Base-by-base conservation (phyloP, 1,284 basidiomycete genomes). In the Cutaneotrichosporon dermatis region DNA sequence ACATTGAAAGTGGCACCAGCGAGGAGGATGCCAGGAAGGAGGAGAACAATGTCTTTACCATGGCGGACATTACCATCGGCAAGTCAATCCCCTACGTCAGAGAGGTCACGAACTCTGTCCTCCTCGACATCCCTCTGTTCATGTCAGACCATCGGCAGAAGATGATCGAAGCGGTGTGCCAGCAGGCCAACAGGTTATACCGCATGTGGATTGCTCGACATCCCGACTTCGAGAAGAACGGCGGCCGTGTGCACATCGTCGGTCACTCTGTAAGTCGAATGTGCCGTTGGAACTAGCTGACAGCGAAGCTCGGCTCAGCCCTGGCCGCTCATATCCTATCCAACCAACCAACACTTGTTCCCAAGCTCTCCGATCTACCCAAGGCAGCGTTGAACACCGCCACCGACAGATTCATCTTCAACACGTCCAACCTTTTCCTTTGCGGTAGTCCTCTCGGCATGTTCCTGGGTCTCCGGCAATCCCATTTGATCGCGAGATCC, bases 161-260 rank as follows among this genome's bases (percentile, higher is more conserved):
- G 60, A 83, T 84, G 79, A 79, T 83, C 44, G 78, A 80, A 65
- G 80, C 82, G 2, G 83, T 79, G 5, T 78, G 77, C 55, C 45
- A 69, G 4, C 76, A 78, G 60, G 76, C 75, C 3, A 79, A 79
- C 59, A 68, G 79, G n/a, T 75, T 80, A 44, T 84, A 83, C 66
- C 76, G 82, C 4, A 66, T 83, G 6, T 84, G 83, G 79, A 76
- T 79, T 48, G 81, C 81, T 11, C 76, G 83, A 13, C 81, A 84
- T 68, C 82, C 82, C 6, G 74, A 70, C 1, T 82, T 82, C 59
- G 79, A 80, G 58, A 69, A 71, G 52, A 67, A 76, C 42, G 80
- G 25, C 25, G 25, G 80, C 6, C 71, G 81, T 9, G 79, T 82
- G 36, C 78, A 79, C 58, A 67, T 79, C 50, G 74, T 79, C 36